Evolutionary conservation across 208 protist species (phyloP), one percentile per base, ranked within the genome.

Genomic region (Trypanosoma mega): DNA sequence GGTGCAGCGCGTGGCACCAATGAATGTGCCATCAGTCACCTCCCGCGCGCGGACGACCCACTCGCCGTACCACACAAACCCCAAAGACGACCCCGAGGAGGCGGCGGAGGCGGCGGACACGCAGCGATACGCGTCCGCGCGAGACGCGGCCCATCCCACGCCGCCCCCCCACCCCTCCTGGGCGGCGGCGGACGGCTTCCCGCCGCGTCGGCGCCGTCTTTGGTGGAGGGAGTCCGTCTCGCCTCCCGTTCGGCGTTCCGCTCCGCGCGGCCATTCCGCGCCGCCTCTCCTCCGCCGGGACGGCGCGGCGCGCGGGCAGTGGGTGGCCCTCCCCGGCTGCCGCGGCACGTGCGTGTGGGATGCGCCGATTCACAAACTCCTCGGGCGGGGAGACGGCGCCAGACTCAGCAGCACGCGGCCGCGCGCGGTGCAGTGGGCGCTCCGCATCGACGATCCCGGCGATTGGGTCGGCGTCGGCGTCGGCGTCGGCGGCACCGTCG

Each of bases 381-480:
- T 92, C 2, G 52, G 34, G n/a, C 34, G 36, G 30, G 63, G 41
- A 2, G 68, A 74, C 56, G 52, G 52, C 12, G 57, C 51, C 21
- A 68, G 68, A 24, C 59, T 20, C 16, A 37, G n/a, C 27, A 27
- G 7, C 26, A 30, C 49, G 24, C 72, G 68, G 14, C 68, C 66
- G 2, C 26, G 29, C 20, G 52, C 31, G 8, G 31, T 90, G 8
- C 76, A 90, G 68, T 94, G 84, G 82, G 46, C 76, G 9, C 58
- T 94, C 36, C 74, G 78, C 6, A 64, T 94, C 4, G 80, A 90
- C 9, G 80, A 94, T 33, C 75, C 82, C 0, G 88, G 88, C 7
- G 85, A 92, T 49, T 94, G 88, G 88, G 85, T 94, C 0, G 88
- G 84, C 47, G 76, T 94, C 53, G 88, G 88, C 23, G 88, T 92